phyloP scores from a whole-genome alignment of 352 stramenopile species.

The Pythium biforme region DNA sequence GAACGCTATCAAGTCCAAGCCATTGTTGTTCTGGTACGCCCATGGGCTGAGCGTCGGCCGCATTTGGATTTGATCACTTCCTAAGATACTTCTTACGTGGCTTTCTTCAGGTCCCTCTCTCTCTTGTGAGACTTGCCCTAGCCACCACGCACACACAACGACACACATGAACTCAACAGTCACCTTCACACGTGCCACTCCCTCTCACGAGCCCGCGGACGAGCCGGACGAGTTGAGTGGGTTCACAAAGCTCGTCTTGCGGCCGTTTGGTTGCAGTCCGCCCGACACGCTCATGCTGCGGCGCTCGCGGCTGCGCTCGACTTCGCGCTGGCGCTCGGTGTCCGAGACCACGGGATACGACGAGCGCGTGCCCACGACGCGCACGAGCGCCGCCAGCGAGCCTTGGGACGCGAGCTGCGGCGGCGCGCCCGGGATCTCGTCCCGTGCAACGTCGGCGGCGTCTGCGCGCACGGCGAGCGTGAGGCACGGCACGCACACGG shows the following conservation, averaged over 20 bases:
- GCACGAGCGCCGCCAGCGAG: conserved; percentile 19
- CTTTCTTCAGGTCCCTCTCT: not conserved
- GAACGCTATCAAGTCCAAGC: too few species aligned
- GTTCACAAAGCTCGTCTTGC: conserved; percentile 1
- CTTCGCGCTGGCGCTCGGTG: conserved; percentile 8
- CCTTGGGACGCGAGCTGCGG: not conserved
- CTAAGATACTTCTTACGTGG: not conserved
- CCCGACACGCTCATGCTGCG: conserved; percentile 1
- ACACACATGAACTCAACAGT: too few species aligned
- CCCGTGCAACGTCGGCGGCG: conserved; percentile 21
- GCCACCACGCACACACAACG: too few species aligned
- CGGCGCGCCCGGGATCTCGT: conserved; percentile 21
- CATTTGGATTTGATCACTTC: conserved; percentile 2
- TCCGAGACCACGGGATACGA: conserved; percentile 20
- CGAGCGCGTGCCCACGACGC: conserved; percentile 24
- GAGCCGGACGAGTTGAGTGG: conserved; percentile 1
- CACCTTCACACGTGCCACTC: too few species aligned
- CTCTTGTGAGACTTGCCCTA: not conserved
- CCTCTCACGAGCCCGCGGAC: not conserved
- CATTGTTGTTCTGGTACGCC: not conserved
- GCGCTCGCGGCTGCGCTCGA: conserved; percentile 3
- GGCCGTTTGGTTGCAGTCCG: not conserved
- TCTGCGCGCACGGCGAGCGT: conserved; percentile 22
- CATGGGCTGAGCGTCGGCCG: not conserved
- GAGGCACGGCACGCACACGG: conserved; percentile 28